Conservation (phyloP, 2,329 filamentous ascomycete species). For the Exutisphaerella laricina region DNA sequence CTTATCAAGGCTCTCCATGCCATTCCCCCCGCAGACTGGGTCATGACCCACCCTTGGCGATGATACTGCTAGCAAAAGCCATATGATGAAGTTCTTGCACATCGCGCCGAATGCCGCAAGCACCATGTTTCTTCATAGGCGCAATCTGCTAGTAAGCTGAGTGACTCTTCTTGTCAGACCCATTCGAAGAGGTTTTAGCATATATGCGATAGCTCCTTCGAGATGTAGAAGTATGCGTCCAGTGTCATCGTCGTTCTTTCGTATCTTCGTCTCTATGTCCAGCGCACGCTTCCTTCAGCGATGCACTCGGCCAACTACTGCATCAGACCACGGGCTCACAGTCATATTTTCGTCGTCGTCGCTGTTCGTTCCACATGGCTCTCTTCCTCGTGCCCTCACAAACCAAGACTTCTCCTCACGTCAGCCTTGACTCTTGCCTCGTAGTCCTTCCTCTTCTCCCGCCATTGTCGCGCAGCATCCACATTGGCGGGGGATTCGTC, state of each 20-base stretch:
- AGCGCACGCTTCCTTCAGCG: neutral
- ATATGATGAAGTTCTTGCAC: too few relatives aligned
- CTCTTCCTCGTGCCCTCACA: slow-evolving; percentile 52
- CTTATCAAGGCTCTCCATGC: too few relatives aligned
- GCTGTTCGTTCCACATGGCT: neutral
- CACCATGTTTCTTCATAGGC: too few relatives aligned
- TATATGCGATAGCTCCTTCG: too few relatives aligned
- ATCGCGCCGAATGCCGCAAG: too few relatives aligned
- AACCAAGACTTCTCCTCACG: slow-evolving; percentile 70
- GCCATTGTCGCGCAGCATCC: slow-evolving; percentile 94
- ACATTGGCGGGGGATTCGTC: slow-evolving; percentile 96
- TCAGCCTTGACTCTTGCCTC: slow-evolving; percentile 78
- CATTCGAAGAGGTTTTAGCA: too few relatives aligned
- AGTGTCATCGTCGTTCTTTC: neutral
- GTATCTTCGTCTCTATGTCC: neutral
- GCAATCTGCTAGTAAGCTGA: too few relatives aligned
- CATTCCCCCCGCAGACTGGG: too few relatives aligned
- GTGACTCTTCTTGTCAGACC: too few relatives aligned
- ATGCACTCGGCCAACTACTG: neutral
- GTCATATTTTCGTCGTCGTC: neutral
- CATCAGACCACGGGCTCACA: neutral
- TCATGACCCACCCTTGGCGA: too few relatives aligned
- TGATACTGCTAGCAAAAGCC: too few relatives aligned
- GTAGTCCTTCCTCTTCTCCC: slow-evolving; percentile 76
- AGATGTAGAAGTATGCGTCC: too few relatives aligned